Percentiles rank a stretch among this genome's conserved stretches.
Conservation (phyloP, 768 basidiomycete species). For the Heimioporus sp. region DNA sequence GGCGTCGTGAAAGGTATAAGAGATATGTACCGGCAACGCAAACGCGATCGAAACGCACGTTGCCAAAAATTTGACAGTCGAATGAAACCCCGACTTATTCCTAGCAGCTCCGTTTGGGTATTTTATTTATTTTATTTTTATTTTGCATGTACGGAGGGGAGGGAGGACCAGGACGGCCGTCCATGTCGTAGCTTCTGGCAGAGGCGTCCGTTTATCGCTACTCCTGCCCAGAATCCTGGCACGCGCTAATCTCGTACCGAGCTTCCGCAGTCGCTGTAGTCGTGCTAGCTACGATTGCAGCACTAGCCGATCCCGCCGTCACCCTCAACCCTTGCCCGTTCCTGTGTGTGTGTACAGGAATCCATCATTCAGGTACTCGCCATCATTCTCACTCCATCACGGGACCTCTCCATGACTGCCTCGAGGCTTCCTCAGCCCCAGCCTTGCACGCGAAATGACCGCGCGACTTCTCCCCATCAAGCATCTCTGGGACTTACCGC, state of each 20-base stretch:
- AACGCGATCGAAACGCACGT: constrained; percentile 21
- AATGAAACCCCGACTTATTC: constrained; percentile 33
- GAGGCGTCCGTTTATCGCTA: constrained; percentile 13
- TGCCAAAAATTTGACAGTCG: constrained; percentile 24
- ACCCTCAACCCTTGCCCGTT: constrained; percentile 24
- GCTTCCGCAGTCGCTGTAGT: constrained; percentile 11
- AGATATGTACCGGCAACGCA: constrained; percentile 17
- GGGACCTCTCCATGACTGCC: constrained; percentile 21
- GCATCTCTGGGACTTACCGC: constrained; percentile 9
- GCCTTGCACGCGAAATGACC: constrained; percentile 28
- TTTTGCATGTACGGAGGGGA: neutral
- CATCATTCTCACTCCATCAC: constrained; percentile 23
- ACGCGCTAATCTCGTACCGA: constrained; percentile 21
- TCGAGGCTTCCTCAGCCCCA: constrained; percentile 20
- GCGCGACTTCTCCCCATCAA: constrained; percentile 20
- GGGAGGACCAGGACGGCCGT: constrained; percentile 15
- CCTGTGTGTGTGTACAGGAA: constrained; percentile 13
- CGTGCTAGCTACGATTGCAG: neutral
- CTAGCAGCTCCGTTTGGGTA: constrained; percentile 28
- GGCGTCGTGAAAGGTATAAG: constrained; percentile 22
- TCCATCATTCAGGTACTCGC: constrained; percentile 3
- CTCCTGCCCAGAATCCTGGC: constrained; percentile 10
- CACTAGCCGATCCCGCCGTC: constrained; percentile 20
- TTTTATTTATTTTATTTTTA: too few relatives aligned
- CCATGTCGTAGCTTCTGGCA: constrained; percentile 9